These are phyloP conservation scores for Suillus plorans DNA, from an alignment of 768 basidiomycete species.

Conservation along the genomic window DNA sequence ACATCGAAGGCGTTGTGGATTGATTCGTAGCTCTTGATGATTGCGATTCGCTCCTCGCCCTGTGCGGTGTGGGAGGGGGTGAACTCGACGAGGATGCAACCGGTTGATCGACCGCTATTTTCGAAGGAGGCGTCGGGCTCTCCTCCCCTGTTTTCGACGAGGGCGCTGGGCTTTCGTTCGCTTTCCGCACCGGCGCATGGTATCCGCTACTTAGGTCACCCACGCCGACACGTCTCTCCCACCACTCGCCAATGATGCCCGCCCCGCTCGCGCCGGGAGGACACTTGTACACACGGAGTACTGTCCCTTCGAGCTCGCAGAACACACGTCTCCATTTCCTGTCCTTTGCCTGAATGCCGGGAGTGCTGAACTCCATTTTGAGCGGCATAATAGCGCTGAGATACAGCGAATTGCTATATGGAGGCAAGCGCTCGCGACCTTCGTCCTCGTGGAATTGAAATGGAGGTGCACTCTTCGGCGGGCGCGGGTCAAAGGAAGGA, in stretches of 20 bases:
- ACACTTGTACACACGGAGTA: slow-evolving; percentile 72
- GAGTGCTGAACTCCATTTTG: slow-evolving; percentile 89
- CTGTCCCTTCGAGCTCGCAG: slow-evolving; percentile 92
- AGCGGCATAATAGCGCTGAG: slow-evolving; percentile 80
- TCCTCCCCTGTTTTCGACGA: slow-evolving; percentile 19
- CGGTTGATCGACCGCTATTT: slow-evolving; percentile 21
- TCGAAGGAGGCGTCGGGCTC: slow-evolving; percentile 15
- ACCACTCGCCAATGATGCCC: slow-evolving; percentile 68
- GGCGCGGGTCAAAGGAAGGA: slow-evolving; percentile 43
- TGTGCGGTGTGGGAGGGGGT: slow-evolving; percentile 5
- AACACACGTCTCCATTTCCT: slow-evolving; percentile 89
- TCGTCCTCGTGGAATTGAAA: slow-evolving; percentile 58
- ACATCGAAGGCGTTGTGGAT: slow-evolving; percentile 15
- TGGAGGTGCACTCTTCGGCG: slow-evolving; percentile 17
- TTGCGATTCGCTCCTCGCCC: slow-evolving; percentile 22
- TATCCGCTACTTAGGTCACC: slow-evolving; percentile 48
- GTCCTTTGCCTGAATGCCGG: slow-evolving; percentile 86
- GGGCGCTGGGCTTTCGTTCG: slow-evolving; percentile 24
- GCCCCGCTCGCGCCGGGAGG: slow-evolving; percentile 42
- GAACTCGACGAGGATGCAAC: slow-evolving; percentile 7
- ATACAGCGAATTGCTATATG: slow-evolving; percentile 80
- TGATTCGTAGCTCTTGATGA: slow-evolving; percentile 22
- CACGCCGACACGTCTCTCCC: slow-evolving; percentile 76
- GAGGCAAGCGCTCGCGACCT: slow-evolving; percentile 76
- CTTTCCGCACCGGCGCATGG: slow-evolving; percentile 24